These are phyloP conservation scores for Lotmaria passim DNA, from an alignment of 208 protist species.

Conservation along the genomic window DNA sequence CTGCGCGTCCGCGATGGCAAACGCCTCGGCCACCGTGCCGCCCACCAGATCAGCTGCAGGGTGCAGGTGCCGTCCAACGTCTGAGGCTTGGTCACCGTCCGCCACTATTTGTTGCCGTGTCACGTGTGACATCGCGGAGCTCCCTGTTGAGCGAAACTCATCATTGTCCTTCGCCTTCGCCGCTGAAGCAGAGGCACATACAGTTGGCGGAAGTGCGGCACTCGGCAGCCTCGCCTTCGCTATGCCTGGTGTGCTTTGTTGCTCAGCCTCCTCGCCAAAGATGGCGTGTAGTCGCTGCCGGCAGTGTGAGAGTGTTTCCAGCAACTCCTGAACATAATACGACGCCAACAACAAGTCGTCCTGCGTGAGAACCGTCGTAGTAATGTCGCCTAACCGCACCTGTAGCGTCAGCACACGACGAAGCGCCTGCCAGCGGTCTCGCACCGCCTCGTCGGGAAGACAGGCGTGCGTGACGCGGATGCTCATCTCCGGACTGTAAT, in stretches of 20 bases:
- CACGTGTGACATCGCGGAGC: no score
- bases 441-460: neutral
- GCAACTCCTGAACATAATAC: conserved; percentile 34
- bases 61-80: neutral
- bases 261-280: neutral
- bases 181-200: neutral
- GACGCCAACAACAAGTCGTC: conserved; percentile 44
- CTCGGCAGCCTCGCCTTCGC: neutral
- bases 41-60: neutral
- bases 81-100: neutral
- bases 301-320: conserved; percentile 23
- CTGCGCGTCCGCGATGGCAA: conserved; percentile 24
- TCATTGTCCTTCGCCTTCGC: neutral
- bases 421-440: conserved; percentile 18
- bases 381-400: conserved; percentile 37
- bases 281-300: conserved; percentile 29
- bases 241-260: neutral
- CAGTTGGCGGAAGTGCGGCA: neutral
- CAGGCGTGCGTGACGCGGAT: conserved; percentile 29
- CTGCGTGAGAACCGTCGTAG: conserved; percentile 40
- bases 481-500: conserved; percentile 47
- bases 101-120: no score
- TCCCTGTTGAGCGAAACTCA: no score
- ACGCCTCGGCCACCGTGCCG: conserved; percentile 27
- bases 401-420: conserved; percentile 30